Percentiles rank a stretch among this genome's conserved stretches.
Evolutionary conservation across 2,329 filamentous ascomycete species (phyloP).

Genomic region (Catunica adiposa): DNA sequence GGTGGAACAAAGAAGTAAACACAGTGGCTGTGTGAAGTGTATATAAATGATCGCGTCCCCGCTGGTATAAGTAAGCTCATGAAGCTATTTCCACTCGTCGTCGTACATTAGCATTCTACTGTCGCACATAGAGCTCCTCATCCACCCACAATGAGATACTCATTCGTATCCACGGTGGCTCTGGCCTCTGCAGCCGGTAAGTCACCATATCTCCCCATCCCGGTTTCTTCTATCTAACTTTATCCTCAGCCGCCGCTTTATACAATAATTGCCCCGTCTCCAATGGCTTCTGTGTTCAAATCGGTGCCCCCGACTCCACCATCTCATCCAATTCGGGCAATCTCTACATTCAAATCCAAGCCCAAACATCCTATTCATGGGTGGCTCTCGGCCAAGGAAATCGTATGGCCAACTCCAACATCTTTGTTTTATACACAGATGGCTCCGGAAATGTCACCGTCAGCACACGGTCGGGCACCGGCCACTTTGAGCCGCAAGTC

Average conservation of each 20-base stretch:
- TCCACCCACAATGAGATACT: conserved; percentile 1
- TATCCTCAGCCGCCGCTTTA: conserved; percentile 3
- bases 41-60: not conserved
- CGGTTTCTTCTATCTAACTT: not conserved
- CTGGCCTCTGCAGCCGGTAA: conserved; percentile 8
- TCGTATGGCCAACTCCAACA: conserved; percentile 39
- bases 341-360: conserved; percentile 44
- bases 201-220: not conserved
- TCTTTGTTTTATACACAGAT: conserved; percentile 46
- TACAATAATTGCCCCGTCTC: conserved; percentile 25
- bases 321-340: conserved; percentile 33
- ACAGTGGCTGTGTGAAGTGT: not conserved
- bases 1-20: not conserved
- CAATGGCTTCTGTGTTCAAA: conserved; percentile 34
- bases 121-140: not conserved
- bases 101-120: too few species aligned
- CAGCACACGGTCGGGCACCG: conserved; percentile 35
- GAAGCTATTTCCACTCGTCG: too few species aligned
- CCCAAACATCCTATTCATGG: conserved; percentile 38
- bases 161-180: not conserved
- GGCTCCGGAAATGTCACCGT: conserved; percentile 43
- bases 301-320: conserved; percentile 37
- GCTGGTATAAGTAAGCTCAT: too few species aligned
- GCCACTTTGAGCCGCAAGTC: conserved; percentile 30
- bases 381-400: conserved; percentile 40